These are phyloP conservation scores for Trametes hirsuta DNA, from an alignment of 1,284 basidiomycete genomes.

Conservation along the genomic window DNA sequence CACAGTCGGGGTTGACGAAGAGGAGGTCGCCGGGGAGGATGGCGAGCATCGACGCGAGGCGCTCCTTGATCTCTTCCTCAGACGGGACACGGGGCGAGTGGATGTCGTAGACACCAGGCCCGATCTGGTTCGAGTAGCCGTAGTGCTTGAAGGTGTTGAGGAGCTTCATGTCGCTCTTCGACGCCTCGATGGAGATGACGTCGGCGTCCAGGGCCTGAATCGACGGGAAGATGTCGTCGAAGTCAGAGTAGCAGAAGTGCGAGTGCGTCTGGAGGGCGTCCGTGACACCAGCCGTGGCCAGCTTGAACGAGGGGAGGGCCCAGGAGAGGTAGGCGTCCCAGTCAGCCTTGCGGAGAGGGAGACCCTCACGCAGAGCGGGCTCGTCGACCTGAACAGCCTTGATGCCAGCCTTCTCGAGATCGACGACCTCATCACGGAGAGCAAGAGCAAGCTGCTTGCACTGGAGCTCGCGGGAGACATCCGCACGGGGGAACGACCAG, in stretches of 20 bases:
- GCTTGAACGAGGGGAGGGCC: constrained; percentile 98
- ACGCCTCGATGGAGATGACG: constrained; percentile 99
- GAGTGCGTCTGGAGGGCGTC: constrained; percentile 95
- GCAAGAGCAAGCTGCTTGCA: constrained; percentile 98
- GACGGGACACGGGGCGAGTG: constrained; percentile 98
- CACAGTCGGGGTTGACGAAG: constrained; percentile 94
- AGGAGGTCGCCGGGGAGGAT: constrained; percentile 81
- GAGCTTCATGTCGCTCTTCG: constrained; percentile 98
- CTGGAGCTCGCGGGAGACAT: constrained; percentile 95
- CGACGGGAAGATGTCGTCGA: constrained; percentile 97
- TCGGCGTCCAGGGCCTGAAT: constrained; percentile 98
- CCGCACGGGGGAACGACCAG: constrained; percentile 99
- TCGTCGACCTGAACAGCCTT: constrained; percentile 99
- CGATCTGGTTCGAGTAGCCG: constrained; percentile 98
- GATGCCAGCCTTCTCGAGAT: constrained; percentile 98
- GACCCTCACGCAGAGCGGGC: constrained; percentile 98
- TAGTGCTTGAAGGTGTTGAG: constrained; percentile 94
- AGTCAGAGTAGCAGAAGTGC: constrained; percentile 98
- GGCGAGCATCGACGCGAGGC: constrained; percentile 83
- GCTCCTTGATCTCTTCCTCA: constrained; percentile 93
- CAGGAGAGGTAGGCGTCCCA: constrained; percentile 95
- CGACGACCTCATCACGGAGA: constrained; percentile 97
- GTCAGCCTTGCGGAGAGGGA: constrained; percentile 92
- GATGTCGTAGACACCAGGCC: constrained; percentile 99
- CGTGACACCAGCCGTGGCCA: constrained; percentile 91